Evolutionary conservation across 2,329 filamentous ascomycete genomes (phyloP).

Genomic region (Metarhizium anisopliae): DNA sequence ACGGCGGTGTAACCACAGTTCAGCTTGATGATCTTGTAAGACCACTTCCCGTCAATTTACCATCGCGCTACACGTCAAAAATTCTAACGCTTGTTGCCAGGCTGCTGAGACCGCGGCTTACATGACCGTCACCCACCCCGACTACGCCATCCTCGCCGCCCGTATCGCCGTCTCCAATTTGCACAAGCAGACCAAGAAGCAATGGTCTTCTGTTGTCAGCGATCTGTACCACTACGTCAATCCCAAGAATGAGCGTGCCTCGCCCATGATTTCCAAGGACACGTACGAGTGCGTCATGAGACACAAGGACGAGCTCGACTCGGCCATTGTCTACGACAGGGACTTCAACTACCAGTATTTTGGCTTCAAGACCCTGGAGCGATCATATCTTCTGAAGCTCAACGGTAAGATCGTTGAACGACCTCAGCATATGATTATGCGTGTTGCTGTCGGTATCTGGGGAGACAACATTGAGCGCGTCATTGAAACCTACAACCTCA

Average conservation of each 20-base stretch:
- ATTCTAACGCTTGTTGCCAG: slow-evolving; percentile 34
- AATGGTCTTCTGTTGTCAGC: slow-evolving; percentile 90
- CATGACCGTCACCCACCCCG: slow-evolving; percentile 98
- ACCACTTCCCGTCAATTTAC: slow-evolving; percentile 7
- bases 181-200: slow-evolving; percentile 99
- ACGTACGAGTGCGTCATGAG: slow-evolving; percentile 92
- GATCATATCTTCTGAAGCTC: slow-evolving; percentile 92
- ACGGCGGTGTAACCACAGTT: slow-evolving; percentile 92
- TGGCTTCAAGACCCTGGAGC: slow-evolving; percentile 97
- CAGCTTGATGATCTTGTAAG: slow-evolving; percentile 94
- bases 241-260: slow-evolving; percentile 73
- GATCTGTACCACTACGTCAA: slow-evolving; percentile 96
- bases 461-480: slow-evolving; percentile 90
- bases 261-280: slow-evolving; percentile 90
- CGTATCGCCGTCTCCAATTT: slow-evolving; percentile 98
- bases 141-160: slow-evolving; percentile 96
- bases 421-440: slow-evolving; percentile 99
- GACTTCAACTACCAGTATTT: slow-evolving; percentile 99
- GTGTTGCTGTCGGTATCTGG: slow-evolving; percentile 94
- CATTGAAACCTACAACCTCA: slow-evolving; percentile 96
- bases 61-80: too few species aligned
- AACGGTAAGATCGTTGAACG: slow-evolving; percentile 94
- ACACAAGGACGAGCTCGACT: slow-evolving; percentile 95
- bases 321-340: slow-evolving; percentile 96
- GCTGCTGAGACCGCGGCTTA: slow-evolving; percentile 98